These are phyloP conservation scores for Vachellia collinsii DNA, from an alignment of 306 rosid species.

Conservation along the genomic window DNA sequence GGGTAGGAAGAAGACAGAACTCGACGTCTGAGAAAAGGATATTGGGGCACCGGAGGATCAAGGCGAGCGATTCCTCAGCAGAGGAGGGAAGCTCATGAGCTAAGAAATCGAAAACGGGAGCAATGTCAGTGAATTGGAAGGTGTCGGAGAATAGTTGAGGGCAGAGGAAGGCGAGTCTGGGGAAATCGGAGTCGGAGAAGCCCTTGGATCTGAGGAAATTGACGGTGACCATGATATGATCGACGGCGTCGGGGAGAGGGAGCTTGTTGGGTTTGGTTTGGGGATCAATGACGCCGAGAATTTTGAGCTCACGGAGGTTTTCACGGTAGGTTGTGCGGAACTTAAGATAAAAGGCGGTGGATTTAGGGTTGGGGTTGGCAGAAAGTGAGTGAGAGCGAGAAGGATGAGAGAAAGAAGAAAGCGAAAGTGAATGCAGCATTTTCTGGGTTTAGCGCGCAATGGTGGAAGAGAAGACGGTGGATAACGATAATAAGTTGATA, in stretches of 20 bases:
- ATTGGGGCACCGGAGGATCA: constrained; percentile 75
- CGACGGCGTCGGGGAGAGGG: constrained; percentile 62
- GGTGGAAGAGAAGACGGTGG: background rate
- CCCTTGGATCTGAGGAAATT: constrained; percentile 70
- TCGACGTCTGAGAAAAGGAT: constrained; percentile 69
- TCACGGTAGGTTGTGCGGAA: constrained; percentile 73
- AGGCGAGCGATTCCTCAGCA: constrained; percentile 39
- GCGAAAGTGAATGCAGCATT: constrained; percentile 37
- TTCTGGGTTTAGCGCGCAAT: background rate
- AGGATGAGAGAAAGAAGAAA: constrained; percentile 26
- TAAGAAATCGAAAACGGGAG: constrained; percentile 65
- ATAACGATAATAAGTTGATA: background rate
- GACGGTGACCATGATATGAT: constrained; percentile 60
- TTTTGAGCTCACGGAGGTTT: constrained; percentile 76
- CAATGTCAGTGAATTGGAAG: constrained; percentile 49
- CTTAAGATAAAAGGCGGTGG: constrained; percentile 49
- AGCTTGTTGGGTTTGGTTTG: constrained; percentile 51
- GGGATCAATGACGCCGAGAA: constrained; percentile 58
- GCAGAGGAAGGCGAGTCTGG: constrained; percentile 57
- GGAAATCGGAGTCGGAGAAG: constrained; percentile 72
- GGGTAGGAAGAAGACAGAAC: constrained; percentile 71
- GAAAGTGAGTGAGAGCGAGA: background rate
- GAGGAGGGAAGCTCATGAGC: constrained; percentile 48
- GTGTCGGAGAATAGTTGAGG: constrained; percentile 64
- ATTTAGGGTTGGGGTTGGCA: constrained; percentile 22